These are phyloP conservation scores for Laburnicola sp. DNA, from an alignment of 2,329 filamentous ascomycete genomes.

Conservation along the genomic window DNA sequence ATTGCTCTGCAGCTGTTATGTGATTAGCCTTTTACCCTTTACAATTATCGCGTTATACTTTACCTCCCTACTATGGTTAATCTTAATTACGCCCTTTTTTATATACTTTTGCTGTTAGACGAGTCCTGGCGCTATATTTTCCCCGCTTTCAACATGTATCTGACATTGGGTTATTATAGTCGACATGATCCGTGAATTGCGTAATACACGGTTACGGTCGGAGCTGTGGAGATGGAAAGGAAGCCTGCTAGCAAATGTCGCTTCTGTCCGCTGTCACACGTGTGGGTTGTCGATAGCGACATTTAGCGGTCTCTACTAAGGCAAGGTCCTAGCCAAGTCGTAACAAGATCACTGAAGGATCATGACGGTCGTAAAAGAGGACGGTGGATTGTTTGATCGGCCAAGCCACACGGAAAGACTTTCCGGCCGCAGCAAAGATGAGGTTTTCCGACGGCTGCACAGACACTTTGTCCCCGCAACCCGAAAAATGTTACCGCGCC, in stretches of 20 bases:
- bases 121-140: conserved; percentile 4
- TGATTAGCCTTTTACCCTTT: no score
- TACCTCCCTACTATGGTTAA: no score
- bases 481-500: neutral
- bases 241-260: conserved; percentile 1
- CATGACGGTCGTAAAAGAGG: neutral
- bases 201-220: neutral
- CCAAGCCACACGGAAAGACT: neutral
- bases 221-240: neutral
- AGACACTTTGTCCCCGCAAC: neutral
- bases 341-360: neutral
- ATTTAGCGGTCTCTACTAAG: neutral
- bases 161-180: conserved; percentile 1
- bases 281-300: neutral
- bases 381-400: neutral
- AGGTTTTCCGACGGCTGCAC: conserved; percentile 2
- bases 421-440: neutral
- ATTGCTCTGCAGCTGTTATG: no score
- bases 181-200: neutral
- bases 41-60: no score
- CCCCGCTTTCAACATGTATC: neutral
- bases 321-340: neutral
- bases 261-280: neutral
- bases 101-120: neutral
- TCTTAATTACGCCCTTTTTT: no score